phyloP scores from a whole-genome alignment of 441 rosid species.

The Brassica hybrid region DNA sequence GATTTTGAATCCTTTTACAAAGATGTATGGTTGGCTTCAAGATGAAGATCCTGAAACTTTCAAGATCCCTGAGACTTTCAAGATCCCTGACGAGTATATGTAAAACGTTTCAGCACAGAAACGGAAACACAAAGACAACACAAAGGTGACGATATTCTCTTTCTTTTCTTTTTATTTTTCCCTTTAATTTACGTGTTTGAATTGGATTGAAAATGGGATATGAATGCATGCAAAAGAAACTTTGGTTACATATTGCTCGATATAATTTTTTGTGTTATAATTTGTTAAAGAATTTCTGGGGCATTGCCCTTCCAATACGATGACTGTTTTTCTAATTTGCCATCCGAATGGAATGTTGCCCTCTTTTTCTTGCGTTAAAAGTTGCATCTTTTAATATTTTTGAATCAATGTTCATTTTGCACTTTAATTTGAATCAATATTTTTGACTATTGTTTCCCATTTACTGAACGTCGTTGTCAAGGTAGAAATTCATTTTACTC shows the following conservation, averaged over 20 bases:
- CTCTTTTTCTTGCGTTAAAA: constrained; percentile 13
- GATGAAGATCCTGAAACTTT: constrained; percentile 69
- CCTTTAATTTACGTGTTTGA: not conserved
- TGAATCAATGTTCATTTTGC: constrained; percentile 18
- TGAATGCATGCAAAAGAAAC: constrained; percentile 33
- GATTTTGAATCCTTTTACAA: constrained; percentile 66
- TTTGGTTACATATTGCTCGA: constrained; percentile 11
- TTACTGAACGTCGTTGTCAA: constrained; percentile 24
- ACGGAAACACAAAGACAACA: constrained; percentile 33
- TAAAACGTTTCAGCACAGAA: constrained; percentile 25
- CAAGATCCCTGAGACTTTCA: constrained; percentile 34
- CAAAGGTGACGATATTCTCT: constrained; percentile 41
- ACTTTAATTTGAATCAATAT: constrained; percentile 22
- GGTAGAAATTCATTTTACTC: constrained; percentile 16
- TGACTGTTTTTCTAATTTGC: constrained; percentile 21
- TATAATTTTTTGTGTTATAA: constrained; percentile 16
- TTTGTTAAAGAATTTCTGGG: constrained; percentile 26
- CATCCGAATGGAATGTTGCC: constrained; percentile 34
- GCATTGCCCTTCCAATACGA: constrained; percentile 32
- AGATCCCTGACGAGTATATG: constrained; percentile 31
- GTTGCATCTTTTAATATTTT: constrained; percentile 31
- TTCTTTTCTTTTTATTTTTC: not conserved
- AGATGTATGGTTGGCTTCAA: constrained; percentile 90
- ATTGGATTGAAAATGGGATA: constrained; percentile 21
- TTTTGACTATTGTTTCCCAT: constrained; percentile 10